A percentile compares a stretch with the other conserved stretches of the same genome.
phyloP scores from a whole-genome alignment of 306 rosid genomes.

The apple (Malus domestica) region DNA sequence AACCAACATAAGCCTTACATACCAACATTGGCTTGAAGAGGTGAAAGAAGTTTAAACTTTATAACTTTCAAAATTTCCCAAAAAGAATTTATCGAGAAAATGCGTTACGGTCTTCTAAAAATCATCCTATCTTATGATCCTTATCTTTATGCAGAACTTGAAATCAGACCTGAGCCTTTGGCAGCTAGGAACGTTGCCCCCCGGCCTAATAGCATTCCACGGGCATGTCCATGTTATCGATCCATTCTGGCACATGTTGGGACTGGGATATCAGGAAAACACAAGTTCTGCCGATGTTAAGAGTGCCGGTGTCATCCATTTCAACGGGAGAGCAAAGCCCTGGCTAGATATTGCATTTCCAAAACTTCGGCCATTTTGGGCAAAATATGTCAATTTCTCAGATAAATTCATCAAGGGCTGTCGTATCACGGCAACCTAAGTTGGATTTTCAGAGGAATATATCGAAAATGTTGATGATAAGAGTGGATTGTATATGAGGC shows the following conservation, averaged over 20 bases:
- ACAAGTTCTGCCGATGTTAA: slow-evolving; percentile 63
- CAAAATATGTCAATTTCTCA: slow-evolving; percentile 74
- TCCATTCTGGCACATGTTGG: slow-evolving; percentile 98
- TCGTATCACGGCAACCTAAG: slow-evolving; percentile 62
- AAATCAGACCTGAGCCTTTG: slow-evolving; percentile 93
- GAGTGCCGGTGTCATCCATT: slow-evolving; percentile 84
- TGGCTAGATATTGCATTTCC: slow-evolving; percentile 98
- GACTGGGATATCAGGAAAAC: slow-evolving; percentile 92
- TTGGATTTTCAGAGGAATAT: slow-evolving; percentile 24
- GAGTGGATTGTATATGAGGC: slow-evolving; percentile 29
- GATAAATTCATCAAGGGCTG: slow-evolving; percentile 91
- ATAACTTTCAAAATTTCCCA: neutral
- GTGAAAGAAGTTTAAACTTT: slow-evolving; percentile 11
- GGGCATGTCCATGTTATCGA: slow-evolving; percentile 78
- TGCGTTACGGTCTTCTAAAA: neutral
- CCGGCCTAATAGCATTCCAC: slow-evolving; percentile 96
- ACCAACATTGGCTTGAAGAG: slow-evolving; percentile 87
- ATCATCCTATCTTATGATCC: neutral
- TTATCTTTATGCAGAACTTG: slow-evolving; percentile 60
- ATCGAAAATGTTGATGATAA: slow-evolving; percentile 23
- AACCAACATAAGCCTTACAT: slow-evolving; percentile 83
- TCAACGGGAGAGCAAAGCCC: slow-evolving; percentile 95
- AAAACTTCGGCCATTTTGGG: slow-evolving; percentile 62
- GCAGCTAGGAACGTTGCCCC: slow-evolving; percentile 99
- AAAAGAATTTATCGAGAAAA: neutral